A percentile compares a stretch with the other conserved stretches of the same genome.
Evolutionary conservation across 768 basidiomycete genomes (phyloP).

Genomic region (Leccinellum albellum): DNA sequence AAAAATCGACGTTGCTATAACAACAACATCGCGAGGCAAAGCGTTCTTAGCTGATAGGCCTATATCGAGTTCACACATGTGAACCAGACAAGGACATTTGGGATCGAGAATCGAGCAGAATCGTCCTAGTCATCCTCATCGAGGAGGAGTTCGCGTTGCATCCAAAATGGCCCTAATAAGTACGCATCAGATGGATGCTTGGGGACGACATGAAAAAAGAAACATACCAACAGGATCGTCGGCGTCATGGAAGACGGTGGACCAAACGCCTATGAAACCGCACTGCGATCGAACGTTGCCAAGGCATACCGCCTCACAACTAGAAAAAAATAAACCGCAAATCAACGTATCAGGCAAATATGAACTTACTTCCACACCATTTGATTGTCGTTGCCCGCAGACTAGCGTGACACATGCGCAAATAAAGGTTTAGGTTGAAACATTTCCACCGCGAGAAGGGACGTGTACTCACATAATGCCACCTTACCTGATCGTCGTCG

Average conservation of each 20-base stretch:
- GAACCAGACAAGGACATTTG: neutral
- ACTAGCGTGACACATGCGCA: conserved; percentile 26
- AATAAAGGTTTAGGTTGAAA: conserved; percentile 1
- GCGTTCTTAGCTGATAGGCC: neutral
- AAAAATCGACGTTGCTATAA: neutral
- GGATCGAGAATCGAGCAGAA: neutral
- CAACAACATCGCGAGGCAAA: neutral
- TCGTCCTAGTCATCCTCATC: conserved; percentile 22
- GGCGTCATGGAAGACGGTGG: conserved; percentile 44
- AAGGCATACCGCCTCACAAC: conserved; percentile 60
- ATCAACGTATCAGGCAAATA: neutral
- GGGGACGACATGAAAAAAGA: neutral
- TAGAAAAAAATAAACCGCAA: conserved; percentile 21
- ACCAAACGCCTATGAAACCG: conserved; percentile 57
- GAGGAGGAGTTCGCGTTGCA: conserved; percentile 20
- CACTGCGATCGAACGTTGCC: conserved; percentile 56
- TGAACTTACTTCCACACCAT: conserved; percentile 53
- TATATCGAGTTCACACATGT: neutral
- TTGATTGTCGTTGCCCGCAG: conserved; percentile 48
- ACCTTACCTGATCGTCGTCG: conserved; percentile 53
- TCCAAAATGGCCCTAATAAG: conserved; percentile 27
- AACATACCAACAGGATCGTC: conserved; percentile 45
- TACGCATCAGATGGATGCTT: neutral
- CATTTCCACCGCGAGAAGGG: neutral
- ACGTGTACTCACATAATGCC: conserved; percentile 54